Percentiles rank a stretch among this genome's conserved stretches.
These are phyloP conservation scores for Penstemon eatonii DNA, from an alignment of 257 asterid genomes.

Conservation along the genomic window DNA sequence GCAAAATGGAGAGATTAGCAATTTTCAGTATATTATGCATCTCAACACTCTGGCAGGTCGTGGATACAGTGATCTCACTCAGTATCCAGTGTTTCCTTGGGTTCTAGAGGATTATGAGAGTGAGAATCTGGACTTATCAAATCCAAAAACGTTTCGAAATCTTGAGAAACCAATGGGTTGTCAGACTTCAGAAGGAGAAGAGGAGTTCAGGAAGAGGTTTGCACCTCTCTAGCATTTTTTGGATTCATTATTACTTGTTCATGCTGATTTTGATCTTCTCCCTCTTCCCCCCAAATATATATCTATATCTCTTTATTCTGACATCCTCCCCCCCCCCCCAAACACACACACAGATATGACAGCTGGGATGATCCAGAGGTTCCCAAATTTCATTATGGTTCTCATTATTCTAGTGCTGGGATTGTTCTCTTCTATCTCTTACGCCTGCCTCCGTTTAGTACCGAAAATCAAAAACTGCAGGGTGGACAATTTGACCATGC, in stretches of 20 bases:
- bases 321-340: slow-evolving; percentile 17
- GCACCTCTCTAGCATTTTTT: slow-evolving; percentile 24
- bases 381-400: slow-evolving; percentile 98
- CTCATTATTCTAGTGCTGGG: slow-evolving; percentile 99
- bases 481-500: slow-evolving; percentile 99
- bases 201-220: slow-evolving; percentile 94
- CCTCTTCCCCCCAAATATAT: background rate
- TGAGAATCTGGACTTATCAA: slow-evolving; percentile 71
- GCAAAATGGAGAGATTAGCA: slow-evolving; percentile 99
- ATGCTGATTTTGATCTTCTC: slow-evolving; percentile 12
- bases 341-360: slow-evolving; percentile 55
- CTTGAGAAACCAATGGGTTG: slow-evolving; percentile 98
- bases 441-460: slow-evolving; percentile 93
- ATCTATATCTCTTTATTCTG: slow-evolving; percentile 5
- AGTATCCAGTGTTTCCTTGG: slow-evolving; percentile 99
- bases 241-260: background rate
- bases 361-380: slow-evolving; percentile 99
- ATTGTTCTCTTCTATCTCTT: slow-evolving; percentile 95
- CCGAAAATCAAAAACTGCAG: slow-evolving; percentile 91
- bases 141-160: slow-evolving; percentile 87
- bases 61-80: slow-evolving; percentile 98
- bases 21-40: slow-evolving; percentile 98
- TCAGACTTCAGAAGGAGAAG: slow-evolving; percentile 93
- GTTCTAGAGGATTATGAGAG: slow-evolving; percentile 94
- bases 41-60: slow-evolving; percentile 99